Base-by-base conservation (phyloP, 371 early-diverging fungal genomes). In the Lichtheimia ramosa region DNA sequence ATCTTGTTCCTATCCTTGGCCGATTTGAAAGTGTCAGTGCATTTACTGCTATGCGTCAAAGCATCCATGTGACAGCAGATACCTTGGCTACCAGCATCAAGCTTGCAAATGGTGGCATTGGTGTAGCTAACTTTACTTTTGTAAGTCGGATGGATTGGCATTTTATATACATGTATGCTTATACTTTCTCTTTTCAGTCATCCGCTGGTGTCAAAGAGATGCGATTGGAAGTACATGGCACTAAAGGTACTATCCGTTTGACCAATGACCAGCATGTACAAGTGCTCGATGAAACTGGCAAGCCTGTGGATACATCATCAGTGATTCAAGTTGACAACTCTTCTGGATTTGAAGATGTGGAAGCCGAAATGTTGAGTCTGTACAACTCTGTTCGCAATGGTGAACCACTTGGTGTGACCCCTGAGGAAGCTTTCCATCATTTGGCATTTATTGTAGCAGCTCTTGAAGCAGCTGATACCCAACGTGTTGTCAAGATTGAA, bases 41-140 rank as follows among this genome's bases (percentile, higher is more conserved):
- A 5, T 73, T 81, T 63, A 65, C 77, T n/a, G 71, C 73, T 8
- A 61, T 69, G 55, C 66, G 66, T 50, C 62, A 81, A 20, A 64
- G 50, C 3, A 66, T 75, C 21, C 77, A 75, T 58, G 75, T 58
- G 8, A 63, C 56, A 39, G 72, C 75, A 65, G 81, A 77, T 49
- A 73, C 75, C 8, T 62, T 81, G 60, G 64, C 75, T 13, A 60
- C 69, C 2, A 69, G 70, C 12, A 56, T 75, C 28, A 73, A 65
- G 43, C 56, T 81, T 23, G 69, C 40, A 24, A 74, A 59, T 49
- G 77, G 77, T 12, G 77, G 61, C 6, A 59, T 77, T 46, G 81
- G 81, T 54, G 64, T 64, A 15, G 70, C 71, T 28, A 81, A 75
- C 59, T 75, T 81, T 43, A 81, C 81, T 54, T 81, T 73, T 68